Percentiles rank a stretch among this genome's conserved stretches.
phyloP scores from a whole-genome alignment of 2,329 filamentous ascomycete genomes.

The Shiraia sp. region DNA sequence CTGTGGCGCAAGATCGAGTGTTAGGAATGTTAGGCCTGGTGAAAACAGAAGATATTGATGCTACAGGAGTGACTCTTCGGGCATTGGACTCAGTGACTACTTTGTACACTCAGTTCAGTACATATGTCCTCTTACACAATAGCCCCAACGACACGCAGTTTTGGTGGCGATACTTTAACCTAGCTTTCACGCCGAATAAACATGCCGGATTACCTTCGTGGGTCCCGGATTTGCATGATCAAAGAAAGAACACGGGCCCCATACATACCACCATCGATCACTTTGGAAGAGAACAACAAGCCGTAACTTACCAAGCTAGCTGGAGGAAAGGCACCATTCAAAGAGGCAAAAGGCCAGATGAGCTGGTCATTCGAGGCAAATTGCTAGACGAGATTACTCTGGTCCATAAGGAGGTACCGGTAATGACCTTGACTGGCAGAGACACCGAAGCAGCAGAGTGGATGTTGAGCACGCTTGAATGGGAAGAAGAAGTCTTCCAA shows the following conservation, averaged over 20 bases:
- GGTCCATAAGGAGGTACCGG: not conserved
- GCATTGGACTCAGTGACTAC: not conserved
- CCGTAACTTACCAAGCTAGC: not conserved
- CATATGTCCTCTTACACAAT: not conserved
- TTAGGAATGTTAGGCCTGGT: slow-evolving; percentile 2
- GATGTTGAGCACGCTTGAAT: not conserved
- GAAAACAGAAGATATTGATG: not conserved
- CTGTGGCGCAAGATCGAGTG: not conserved
- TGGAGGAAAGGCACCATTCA: not conserved
- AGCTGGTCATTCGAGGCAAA: not conserved
- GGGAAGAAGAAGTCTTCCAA: not conserved
- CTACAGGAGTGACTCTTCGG: not conserved
- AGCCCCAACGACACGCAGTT: not conserved
- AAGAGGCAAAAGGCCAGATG: not conserved
- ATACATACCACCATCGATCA: no score
- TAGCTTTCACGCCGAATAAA: not conserved
- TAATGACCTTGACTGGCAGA: not conserved
- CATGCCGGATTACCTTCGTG: not conserved
- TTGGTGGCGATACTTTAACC: slow-evolving; percentile 1
- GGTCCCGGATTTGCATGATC: slow-evolving; percentile 5
- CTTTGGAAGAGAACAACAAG: no score
- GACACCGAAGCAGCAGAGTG: not conserved
- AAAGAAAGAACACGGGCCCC: no score
- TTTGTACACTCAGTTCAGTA: slow-evolving; percentile 1
- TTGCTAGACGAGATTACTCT: not conserved